A percentile compares a stretch with the other conserved stretches of the same genome.
Conservation (phyloP, 2,329 filamentous ascomycete species). For the Phaeoacremonium minimum region DNA sequence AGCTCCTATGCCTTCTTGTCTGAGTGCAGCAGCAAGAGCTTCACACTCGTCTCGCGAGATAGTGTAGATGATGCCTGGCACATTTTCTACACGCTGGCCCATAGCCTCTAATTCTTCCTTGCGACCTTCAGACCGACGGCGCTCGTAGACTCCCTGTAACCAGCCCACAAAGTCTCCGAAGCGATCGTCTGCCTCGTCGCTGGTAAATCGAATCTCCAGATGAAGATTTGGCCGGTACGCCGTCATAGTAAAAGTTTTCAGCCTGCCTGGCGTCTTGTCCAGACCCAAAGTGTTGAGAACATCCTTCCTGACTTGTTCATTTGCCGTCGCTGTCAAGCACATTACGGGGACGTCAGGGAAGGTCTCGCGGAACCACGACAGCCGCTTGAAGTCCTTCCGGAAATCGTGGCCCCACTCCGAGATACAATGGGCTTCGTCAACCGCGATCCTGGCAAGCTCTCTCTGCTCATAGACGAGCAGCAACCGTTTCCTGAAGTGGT, state of each 20-base stretch:
- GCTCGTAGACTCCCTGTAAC: slow-evolving; percentile 68
- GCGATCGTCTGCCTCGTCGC: slow-evolving; percentile 67
- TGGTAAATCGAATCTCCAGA: slow-evolving; percentile 82
- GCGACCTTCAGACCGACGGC: slow-evolving; percentile 58
- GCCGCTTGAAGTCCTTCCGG: slow-evolving; percentile 81
- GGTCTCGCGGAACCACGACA: slow-evolving; percentile 78
- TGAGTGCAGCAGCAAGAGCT: slow-evolving; percentile 60
- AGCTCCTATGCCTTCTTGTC: slow-evolving; percentile 66
- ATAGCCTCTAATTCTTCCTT: slow-evolving; percentile 51
- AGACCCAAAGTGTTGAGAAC: slow-evolving; percentile 73
- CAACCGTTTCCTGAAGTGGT: slow-evolving; percentile 72
- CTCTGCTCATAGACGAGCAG: slow-evolving; percentile 71
- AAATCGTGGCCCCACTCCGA: slow-evolving; percentile 99
- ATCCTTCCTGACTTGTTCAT: slow-evolving; percentile 73
- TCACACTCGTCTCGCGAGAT: slow-evolving; percentile 73
- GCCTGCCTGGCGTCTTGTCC: slow-evolving; percentile 47
- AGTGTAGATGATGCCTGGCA: slow-evolving; percentile 78
- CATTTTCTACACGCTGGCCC: slow-evolving; percentile 55
- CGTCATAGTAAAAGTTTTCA: slow-evolving; percentile 77
- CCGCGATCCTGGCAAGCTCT: slow-evolving; percentile 81
- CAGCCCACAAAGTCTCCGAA: slow-evolving; percentile 72
- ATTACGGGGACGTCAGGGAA: slow-evolving; percentile 87
- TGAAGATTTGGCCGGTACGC: slow-evolving; percentile 83
- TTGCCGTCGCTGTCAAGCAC: slow-evolving; percentile 89
- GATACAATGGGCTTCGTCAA: slow-evolving; percentile 96